Conservation (phyloP, 208 protist genomes). For the Polymyxa betae region DNA sequence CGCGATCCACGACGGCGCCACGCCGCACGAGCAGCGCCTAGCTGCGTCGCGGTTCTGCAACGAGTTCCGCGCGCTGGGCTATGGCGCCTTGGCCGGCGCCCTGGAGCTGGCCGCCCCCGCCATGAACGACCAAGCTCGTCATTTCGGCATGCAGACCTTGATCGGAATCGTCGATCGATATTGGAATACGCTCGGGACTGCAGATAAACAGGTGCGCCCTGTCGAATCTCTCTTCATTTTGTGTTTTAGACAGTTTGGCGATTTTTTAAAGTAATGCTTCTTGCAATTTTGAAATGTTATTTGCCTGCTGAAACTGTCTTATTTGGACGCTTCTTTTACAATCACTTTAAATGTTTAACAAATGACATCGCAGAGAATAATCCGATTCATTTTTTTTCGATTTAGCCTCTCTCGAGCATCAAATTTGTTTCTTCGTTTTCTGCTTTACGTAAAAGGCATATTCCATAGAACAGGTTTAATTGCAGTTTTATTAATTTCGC, state of each 20-base stretch:
- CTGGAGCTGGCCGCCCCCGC: neutral
- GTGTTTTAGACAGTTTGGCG: neutral
- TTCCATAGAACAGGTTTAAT: too few species aligned
- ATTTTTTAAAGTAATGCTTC: too few species aligned
- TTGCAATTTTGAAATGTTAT: too few species aligned
- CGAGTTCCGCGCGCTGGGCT: neutral
- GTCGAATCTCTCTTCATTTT: too few species aligned
- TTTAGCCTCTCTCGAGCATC: too few species aligned
- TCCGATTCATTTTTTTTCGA: too few species aligned
- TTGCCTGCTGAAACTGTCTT: too few species aligned
- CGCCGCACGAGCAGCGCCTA: neutral
- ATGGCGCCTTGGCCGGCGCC: neutral
- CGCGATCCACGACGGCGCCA: constrained; percentile 4
- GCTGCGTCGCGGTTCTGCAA: neutral
- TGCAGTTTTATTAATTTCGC: neutral
- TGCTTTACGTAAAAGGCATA: too few species aligned
- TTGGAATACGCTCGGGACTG: neutral
- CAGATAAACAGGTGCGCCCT: constrained; percentile 50
- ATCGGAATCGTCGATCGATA: neutral
- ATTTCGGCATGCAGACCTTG: neutral
- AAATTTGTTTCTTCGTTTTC: too few species aligned
- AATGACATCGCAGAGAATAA: too few species aligned
- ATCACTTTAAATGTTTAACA: too few species aligned
- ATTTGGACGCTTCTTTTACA: too few species aligned
- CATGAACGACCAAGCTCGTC: neutral